Evolutionary conservation across 2,329 filamentous ascomycete species (phyloP).

Genomic region (Fusarium avenaceum): DNA sequence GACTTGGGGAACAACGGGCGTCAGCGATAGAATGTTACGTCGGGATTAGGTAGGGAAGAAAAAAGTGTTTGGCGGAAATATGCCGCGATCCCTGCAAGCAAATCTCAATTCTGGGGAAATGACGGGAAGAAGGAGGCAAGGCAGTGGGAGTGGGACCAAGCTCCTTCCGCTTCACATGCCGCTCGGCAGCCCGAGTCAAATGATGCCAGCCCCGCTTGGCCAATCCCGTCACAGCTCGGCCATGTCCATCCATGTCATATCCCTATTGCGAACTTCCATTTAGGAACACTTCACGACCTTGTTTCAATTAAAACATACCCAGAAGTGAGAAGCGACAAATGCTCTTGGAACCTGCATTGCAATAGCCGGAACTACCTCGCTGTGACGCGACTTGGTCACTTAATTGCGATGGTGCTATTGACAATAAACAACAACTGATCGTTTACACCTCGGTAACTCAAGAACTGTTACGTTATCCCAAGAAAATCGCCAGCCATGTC

Average conservation of each 20-base stretch:
- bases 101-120: conserved; percentile 43
- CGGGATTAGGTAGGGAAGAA: not conserved
- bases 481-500: conserved; percentile 48
- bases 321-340: conserved; percentile 23
- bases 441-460: conserved; percentile 28
- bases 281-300: not conserved
- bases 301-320: not conserved
- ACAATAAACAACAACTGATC: conserved; percentile 34
- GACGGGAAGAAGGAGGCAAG: conserved; percentile 5
- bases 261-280: conserved; percentile 12
- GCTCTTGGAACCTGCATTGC: conserved; percentile 19
- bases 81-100: conserved; percentile 27
- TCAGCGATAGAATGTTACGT: not conserved
- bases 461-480: conserved; percentile 1
- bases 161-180: conserved; percentile 48
- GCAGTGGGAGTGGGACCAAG: conserved; percentile 45
- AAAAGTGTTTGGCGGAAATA: conserved; percentile 35
- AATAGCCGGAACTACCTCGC: conserved; percentile 14
- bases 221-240: conserved; percentile 44
- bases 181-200: conserved; percentile 35
- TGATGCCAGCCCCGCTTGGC: conserved; percentile 42
- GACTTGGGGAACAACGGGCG: conserved; percentile 2
- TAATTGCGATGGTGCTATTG: conserved; percentile 41
- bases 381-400: conserved; percentile 22
- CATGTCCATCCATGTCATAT: conserved; percentile 10